Conservation (phyloP, 805 yeast species). For the Kregervanrija delftensis region DNA sequence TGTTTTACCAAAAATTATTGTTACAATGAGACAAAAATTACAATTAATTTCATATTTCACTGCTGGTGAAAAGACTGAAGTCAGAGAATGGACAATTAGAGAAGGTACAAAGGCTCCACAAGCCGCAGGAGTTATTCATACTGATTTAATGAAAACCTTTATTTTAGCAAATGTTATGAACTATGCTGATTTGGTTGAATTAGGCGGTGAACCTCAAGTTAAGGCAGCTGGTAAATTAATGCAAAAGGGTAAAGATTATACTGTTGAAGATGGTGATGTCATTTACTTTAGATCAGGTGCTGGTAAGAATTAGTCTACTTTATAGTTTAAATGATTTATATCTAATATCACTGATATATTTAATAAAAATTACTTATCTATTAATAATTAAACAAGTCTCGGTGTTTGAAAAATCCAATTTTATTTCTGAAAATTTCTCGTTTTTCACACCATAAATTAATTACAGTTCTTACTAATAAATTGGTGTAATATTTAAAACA, state of each 20-base stretch:
- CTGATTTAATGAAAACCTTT: conserved; percentile 76
- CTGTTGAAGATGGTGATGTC: conserved; percentile 81
- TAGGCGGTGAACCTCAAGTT: conserved; percentile 44
- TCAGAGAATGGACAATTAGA: conserved; percentile 84
- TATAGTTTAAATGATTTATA: no score
- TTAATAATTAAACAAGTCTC: no score
- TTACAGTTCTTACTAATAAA: neutral
- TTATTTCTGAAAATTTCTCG: no score
- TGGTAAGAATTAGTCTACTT: conserved; percentile 37
- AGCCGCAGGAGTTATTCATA: conserved; percentile 88
- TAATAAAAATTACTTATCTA: no score
- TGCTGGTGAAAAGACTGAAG: conserved; percentile 72
- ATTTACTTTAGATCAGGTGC: conserved; percentile 66
- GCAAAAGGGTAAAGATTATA: conserved; percentile 71
- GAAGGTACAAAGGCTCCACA: conserved; percentile 73
- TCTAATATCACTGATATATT: no score
- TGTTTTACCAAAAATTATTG: conserved; percentile 57
- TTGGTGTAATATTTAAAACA: neutral
- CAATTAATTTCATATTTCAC: conserved; percentile 80
- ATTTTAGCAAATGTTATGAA: conserved; percentile 71
- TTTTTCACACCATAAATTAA: neutral
- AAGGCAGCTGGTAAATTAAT: conserved; percentile 53
- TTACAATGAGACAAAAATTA: conserved; percentile 58
- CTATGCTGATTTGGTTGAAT: conserved; percentile 50
- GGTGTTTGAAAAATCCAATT: no score